phyloP scores from a whole-genome alignment of 805 yeast species.

The Zygosaccharomyces pseudorouxii region DNA sequence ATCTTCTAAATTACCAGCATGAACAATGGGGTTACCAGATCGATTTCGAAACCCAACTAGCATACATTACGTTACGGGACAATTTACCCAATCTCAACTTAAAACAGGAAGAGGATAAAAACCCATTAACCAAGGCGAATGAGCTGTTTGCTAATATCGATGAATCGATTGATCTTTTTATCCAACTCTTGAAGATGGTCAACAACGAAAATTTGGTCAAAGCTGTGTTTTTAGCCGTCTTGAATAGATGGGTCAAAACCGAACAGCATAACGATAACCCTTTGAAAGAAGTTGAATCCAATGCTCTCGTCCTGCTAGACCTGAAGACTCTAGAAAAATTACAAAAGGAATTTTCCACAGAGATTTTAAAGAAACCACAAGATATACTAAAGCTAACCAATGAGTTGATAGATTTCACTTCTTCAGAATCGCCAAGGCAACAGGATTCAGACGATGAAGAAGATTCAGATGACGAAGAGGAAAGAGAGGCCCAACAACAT shows the following conservation, averaged over 20 bases:
- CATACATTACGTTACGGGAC: constrained; percentile 26
- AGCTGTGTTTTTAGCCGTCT: constrained; percentile 44
- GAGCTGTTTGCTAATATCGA: constrained; percentile 43
- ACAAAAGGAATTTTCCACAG: constrained; percentile 53
- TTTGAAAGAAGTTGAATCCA: constrained; percentile 37
- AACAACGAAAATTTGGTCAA: constrained; percentile 44
- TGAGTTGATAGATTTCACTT: constrained; percentile 35
- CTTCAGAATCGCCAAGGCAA: constrained; percentile 18
- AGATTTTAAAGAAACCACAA: constrained; percentile 41
- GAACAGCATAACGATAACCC: neutral
- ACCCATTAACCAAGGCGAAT: constrained; percentile 11
- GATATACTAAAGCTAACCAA: constrained; percentile 52
- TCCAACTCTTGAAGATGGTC: constrained; percentile 45
- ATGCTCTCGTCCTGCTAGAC: constrained; percentile 54
- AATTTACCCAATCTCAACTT: neutral
- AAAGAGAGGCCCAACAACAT: constrained; percentile 25
- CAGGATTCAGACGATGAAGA: constrained; percentile 30
- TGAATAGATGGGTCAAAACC: constrained; percentile 56
- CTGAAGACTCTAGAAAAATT: constrained; percentile 61
- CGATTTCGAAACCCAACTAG: constrained; percentile 36
- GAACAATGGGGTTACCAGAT: constrained; percentile 37
- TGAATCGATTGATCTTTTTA: constrained; percentile 38
- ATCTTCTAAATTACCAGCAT: constrained; percentile 33
- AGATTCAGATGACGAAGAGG: constrained; percentile 27
- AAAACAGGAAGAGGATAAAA: neutral